A percentile compares a stretch with the other conserved stretches of the same genome.
These are phyloP conservation scores for Glomus cerebriforme DNA, from an alignment of 192 early-diverging fungal genomes.

Conservation along the genomic window DNA sequence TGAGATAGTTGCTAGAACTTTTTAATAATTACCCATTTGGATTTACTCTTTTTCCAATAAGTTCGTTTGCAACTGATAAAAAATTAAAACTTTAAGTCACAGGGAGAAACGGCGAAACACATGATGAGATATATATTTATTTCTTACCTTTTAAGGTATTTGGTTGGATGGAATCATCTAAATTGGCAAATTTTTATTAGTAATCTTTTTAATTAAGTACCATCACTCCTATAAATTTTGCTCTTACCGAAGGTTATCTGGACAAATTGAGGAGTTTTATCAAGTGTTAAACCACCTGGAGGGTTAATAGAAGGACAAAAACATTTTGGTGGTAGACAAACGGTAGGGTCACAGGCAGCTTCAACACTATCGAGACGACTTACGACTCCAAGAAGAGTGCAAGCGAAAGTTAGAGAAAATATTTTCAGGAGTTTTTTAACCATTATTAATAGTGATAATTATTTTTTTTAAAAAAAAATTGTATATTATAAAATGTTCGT, in stretches of 20 bases:
- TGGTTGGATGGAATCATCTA: slow-evolving; percentile 59
- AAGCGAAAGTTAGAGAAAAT: neutral
- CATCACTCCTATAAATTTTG: neutral
- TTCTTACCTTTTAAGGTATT: slow-evolving; percentile 27
- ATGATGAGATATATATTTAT: neutral
- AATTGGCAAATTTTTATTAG: neutral
- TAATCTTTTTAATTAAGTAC: neutral
- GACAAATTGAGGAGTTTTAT: slow-evolving; percentile 59
- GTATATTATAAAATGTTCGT: neutral
- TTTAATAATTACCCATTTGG: slow-evolving; percentile 36
- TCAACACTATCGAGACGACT: neutral
- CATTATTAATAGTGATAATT: neutral
- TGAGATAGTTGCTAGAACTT: too few relatives aligned
- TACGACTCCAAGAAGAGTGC: neutral
- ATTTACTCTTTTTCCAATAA: slow-evolving; percentile 1
- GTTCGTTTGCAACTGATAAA: neutral
- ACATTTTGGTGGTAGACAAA: slow-evolving; percentile 54
- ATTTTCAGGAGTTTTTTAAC: neutral
- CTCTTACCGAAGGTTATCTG: slow-evolving; percentile 56
- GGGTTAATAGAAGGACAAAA: slow-evolving; percentile 51
- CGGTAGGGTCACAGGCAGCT: slow-evolving; percentile 48
- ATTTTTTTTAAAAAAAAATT: too few relatives aligned
- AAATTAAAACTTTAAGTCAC: neutral
- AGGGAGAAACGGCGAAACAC: neutral
- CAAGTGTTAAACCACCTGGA: slow-evolving; percentile 49